Conservation (phyloP, 768 basidiomycete species). For the Infundibulicybe gibba region DNA sequence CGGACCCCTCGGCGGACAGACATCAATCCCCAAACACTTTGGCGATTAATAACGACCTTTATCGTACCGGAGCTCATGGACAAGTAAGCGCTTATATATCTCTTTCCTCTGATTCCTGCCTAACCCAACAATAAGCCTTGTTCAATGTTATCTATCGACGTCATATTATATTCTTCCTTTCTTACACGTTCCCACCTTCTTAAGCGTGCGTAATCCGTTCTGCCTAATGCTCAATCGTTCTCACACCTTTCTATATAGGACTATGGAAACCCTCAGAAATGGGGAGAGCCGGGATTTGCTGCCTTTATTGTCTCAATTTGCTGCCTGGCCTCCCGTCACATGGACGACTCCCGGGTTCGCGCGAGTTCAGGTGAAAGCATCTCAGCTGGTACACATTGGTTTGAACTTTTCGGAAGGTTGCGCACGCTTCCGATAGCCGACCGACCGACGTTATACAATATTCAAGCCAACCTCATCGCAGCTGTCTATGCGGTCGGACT, state of each 20-base stretch:
- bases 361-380: constrained; percentile 78
- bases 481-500: constrained; percentile 91
- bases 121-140: constrained; percentile 43
- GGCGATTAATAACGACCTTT: constrained; percentile 83
- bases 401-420: constrained; percentile 82
- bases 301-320: constrained; percentile 93
- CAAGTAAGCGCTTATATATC: constrained; percentile 47
- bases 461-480: constrained; percentile 89
- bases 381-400: constrained; percentile 90
- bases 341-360: constrained; percentile 88
- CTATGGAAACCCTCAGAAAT: constrained; percentile 91
- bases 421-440: constrained; percentile 89
- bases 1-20: constrained; percentile 70
- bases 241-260: constrained; percentile 46
- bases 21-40: constrained; percentile 82
- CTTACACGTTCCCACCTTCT: constrained; percentile 86
- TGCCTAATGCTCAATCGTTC: constrained; percentile 12
- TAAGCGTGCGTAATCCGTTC: constrained; percentile 48
- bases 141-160: constrained; percentile 85
- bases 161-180: constrained; percentile 93
- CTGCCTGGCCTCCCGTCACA: constrained; percentile 87
- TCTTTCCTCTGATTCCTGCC: constrained; percentile 7
- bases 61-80: constrained; percentile 93
- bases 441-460: constrained; percentile 85
- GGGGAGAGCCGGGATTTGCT: constrained; percentile 94